Conservation (phyloP, 768 basidiomycete species). For the Auriscalpium vulgare region DNA sequence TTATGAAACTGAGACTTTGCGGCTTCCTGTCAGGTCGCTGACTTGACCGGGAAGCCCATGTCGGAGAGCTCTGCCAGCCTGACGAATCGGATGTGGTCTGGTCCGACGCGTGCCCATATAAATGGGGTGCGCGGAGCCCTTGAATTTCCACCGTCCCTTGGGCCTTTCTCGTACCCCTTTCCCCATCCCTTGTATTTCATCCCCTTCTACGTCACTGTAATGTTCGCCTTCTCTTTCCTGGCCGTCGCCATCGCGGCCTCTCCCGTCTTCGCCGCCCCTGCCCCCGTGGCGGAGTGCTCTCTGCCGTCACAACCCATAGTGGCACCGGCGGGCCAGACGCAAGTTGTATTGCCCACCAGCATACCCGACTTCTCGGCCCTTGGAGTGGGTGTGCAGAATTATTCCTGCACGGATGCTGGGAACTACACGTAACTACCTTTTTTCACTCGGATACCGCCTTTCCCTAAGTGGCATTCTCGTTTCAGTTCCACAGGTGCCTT, state of each 20-base stretch:
- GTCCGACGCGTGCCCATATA: too few species aligned
- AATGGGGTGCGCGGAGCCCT: too few species aligned
- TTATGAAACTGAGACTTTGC: too few species aligned
- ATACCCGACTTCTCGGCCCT: background rate
- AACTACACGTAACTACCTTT: constrained; percentile 1
- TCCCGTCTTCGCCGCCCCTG: background rate
- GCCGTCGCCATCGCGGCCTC: background rate
- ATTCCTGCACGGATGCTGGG: background rate
- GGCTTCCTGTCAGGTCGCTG: too few species aligned
- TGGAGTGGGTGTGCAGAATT: constrained; percentile 3
- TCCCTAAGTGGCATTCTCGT: background rate
- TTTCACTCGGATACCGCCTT: background rate
- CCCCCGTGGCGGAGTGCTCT: background rate
- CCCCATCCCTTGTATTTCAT: background rate
- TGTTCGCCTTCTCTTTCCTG: background rate
- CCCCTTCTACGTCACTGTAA: background rate
- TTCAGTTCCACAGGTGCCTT: constrained; percentile 8
- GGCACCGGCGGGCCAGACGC: background rate
- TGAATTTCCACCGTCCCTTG: too few species aligned
- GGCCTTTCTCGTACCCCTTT: too few species aligned
- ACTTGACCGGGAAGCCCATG: too few species aligned
- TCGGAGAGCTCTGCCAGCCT: too few species aligned
- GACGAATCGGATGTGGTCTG: too few species aligned
- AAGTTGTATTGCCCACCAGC: background rate
- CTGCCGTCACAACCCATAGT: background rate